A percentile compares a stretch with the other conserved stretches of the same genome.
Conservation (phyloP, 2,329 filamentous ascomycete genomes). For the Verticillium dahliae region DNA sequence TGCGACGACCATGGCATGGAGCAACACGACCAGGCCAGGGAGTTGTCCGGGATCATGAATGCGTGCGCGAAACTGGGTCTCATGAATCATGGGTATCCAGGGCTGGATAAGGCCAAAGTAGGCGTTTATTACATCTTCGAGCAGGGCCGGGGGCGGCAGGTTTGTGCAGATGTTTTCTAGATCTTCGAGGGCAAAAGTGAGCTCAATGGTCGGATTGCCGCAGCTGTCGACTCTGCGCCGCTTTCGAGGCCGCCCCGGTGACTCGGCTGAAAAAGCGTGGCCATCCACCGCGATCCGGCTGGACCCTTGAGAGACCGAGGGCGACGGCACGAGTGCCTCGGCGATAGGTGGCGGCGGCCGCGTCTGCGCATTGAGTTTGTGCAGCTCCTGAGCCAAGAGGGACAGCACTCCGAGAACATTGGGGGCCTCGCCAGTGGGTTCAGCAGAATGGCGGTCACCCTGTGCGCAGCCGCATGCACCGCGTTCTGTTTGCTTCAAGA, state of each 20-base stretch:
- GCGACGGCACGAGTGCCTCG: conserved; percentile 1
- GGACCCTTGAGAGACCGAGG: conserved; percentile 2
- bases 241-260: conserved; percentile 9
- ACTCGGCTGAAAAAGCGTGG: conserved; percentile 3
- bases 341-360: background rate
- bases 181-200: conserved; percentile 12
- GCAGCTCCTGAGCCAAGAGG: conserved; percentile 12
- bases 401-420: conserved; percentile 13
- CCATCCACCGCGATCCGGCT: background rate
- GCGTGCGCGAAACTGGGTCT: conserved; percentile 19
- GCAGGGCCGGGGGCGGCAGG: conserved; percentile 8
- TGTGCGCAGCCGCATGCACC: background rate
- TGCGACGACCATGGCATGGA: conserved; percentile 27
- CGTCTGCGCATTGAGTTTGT: conserved; percentile 10
- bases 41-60: conserved; percentile 18
- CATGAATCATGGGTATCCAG: conserved; percentile 31
- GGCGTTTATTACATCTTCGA: conserved; percentile 14
- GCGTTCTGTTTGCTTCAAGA: conserved; percentile 4
- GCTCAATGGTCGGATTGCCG: conserved; percentile 14
- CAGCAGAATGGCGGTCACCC: background rate
- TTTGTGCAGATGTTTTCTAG: conserved; percentile 19
- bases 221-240: conserved; percentile 15
- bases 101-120: conserved; percentile 32
- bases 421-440: conserved; percentile 1
- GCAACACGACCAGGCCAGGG: conserved; percentile 20